Percentiles rank a stretch among this genome's conserved stretches.
Evolutionary conservation across 176 grass and related monocot species (phyloP).

Genomic region (Lolium multiflorum): DNA sequence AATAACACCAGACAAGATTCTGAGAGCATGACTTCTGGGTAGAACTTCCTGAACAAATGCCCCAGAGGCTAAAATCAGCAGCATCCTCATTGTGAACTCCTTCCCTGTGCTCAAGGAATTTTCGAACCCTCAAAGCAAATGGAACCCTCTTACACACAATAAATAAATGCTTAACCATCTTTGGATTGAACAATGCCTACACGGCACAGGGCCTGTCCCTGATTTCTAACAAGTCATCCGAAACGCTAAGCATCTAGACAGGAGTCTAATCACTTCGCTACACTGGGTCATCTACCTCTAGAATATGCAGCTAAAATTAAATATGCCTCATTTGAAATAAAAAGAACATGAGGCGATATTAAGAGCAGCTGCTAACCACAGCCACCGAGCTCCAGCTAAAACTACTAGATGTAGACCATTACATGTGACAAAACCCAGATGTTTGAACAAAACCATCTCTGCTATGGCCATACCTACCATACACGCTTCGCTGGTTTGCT

Average conservation of each 20-base stretch:
- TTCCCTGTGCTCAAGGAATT: not conserved
- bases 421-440: slow-evolving; percentile 91
- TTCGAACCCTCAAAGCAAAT: slow-evolving; percentile 10
- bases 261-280: slow-evolving; percentile 50
- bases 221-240: slow-evolving; percentile 42
- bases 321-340: slow-evolving; percentile 64
- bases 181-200: slow-evolving; percentile 45
- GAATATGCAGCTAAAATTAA: slow-evolving; percentile 60
- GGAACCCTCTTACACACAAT: slow-evolving; percentile 7
- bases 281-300: slow-evolving; percentile 49
- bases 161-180: slow-evolving; percentile 42
- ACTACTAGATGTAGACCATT: slow-evolving; percentile 54
- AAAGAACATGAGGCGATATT: slow-evolving; percentile 67
- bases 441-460: slow-evolving; percentile 87
- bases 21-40: not conserved
- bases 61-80: not conserved
- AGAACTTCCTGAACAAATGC: not conserved
- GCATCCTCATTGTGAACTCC: not conserved
- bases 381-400: slow-evolving; percentile 52
- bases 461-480: slow-evolving; percentile 48
- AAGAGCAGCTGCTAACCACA: slow-evolving; percentile 35
- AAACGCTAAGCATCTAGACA: slow-evolving; percentile 57
- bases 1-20: too few species aligned
- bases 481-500: slow-evolving; percentile 38
- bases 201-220: slow-evolving; percentile 21